These are phyloP conservation scores for Zygoascus bituminiphila DNA, from an alignment of 805 yeast genomes.

Conservation along the genomic window DNA sequence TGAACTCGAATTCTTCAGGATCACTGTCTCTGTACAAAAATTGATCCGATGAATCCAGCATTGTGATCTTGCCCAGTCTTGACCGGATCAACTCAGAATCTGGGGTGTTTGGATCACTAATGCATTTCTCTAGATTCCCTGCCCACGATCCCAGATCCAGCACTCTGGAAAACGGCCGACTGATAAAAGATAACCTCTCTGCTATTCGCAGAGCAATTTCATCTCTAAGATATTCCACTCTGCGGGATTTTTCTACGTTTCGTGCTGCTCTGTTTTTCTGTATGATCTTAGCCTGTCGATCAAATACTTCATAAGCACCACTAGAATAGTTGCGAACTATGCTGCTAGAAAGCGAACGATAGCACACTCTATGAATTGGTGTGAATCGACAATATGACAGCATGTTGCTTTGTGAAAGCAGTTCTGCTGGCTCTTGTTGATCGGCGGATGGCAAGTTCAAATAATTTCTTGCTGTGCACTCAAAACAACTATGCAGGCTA, in stretches of 20 bases:
- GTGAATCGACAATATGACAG: background rate
- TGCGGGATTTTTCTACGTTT: conserved; percentile 39
- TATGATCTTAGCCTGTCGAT: conserved; percentile 49
- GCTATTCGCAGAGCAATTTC: conserved; percentile 67
- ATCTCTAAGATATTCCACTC: conserved; percentile 64
- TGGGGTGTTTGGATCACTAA: conserved; percentile 34
- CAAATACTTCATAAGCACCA: conserved; percentile 46
- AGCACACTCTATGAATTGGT: background rate
- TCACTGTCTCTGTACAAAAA: conserved; percentile 47
- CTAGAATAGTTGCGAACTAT: background rate
- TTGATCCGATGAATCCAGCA: conserved; percentile 57
- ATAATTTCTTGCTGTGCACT: no score
- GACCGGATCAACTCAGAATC: conserved; percentile 47
- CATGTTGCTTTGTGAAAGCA: no score
- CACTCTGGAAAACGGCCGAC: conserved; percentile 50
- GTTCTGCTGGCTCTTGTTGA: background rate
- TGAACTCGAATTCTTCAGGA: conserved; percentile 30
- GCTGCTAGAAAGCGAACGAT: background rate
- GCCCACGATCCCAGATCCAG: conserved; percentile 69
- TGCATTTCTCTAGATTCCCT: conserved; percentile 48
- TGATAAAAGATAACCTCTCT: conserved; percentile 66
- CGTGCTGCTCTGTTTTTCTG: conserved; percentile 51
- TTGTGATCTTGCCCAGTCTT: conserved; percentile 46
- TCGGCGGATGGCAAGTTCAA: no score
- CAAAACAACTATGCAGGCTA: no score